Base-by-base conservation (phyloP, 2,329 filamentous ascomycete species). In the Escovopsis sp. region DNA sequence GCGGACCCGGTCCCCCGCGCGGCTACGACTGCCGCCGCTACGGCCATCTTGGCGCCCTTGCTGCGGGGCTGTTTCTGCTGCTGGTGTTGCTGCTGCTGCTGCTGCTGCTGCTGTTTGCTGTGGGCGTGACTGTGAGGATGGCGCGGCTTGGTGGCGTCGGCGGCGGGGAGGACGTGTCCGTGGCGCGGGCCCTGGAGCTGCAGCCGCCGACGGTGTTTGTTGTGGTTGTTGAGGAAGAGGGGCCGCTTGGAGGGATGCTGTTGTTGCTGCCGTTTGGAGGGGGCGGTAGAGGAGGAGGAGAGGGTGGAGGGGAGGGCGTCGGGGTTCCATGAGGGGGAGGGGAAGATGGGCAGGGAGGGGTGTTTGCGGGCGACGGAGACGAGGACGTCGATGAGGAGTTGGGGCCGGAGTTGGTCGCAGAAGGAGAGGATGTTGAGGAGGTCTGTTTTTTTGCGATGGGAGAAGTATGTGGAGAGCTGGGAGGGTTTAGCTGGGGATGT, bases 351-450 rank as follows among this genome's bases (percentile, higher is more conserved):
- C 3, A 64, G 48, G n/a, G 57, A 51, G 1, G 60, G 56, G 28
- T 64, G 58, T 32, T 50, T 57, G 37, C 53, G 60, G 7, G 61
- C 57, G n/a, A 62, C 52, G 3, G 58, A 61, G 8, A 60, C 55
- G 18, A 63, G 49, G 4, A 65, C 40, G 33, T 64, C 57, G 12
- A 54, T 51, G 2, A 65, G 49, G 10, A 64, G 55, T 25, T 59
- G 56, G 2, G 60, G 57, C 17, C 55, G 49, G 12, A 63, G 45
- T 37, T 58, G 57, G 33, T 63, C 58, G 39, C 57, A 59, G 27
- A 63, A 53, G 3, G 55, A 54, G 3, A 65, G 41, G 9, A 64
- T 44, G 23, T 59, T 58, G 17, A 64, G 46, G 1, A 61, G 46
- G 35, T 64, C 60, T 4, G 48, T 55, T 33, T 48, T 57, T 33